Evolutionary conservation across 768 basidiomycete species (phyloP).

Genomic region (Mycena rebaudengoi): DNA sequence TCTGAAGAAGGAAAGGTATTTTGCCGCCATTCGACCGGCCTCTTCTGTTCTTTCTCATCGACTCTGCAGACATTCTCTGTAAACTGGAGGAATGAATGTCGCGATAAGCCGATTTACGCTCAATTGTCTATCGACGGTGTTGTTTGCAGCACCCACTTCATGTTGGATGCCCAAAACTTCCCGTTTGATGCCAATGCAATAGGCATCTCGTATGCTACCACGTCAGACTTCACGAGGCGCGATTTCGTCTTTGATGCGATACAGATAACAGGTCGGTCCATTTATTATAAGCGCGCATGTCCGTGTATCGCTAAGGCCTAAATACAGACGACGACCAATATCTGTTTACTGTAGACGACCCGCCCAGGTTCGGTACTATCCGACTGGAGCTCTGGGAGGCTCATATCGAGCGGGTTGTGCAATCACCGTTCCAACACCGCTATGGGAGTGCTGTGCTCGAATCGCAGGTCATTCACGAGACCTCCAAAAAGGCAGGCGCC

Average conservation of each 20-base stretch:
- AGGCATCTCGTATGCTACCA: slow-evolving; percentile 36
- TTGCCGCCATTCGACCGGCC: not conserved
- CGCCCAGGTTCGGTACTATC: slow-evolving; percentile 39
- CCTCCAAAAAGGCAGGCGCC: slow-evolving; percentile 43
- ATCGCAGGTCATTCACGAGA: slow-evolving; percentile 40
- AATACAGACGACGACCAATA: slow-evolving; percentile 32
- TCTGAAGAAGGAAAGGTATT: slow-evolving; percentile 32
- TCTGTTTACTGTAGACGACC: slow-evolving; percentile 30
- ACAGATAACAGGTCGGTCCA: slow-evolving; percentile 31
- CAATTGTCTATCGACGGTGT: slow-evolving; percentile 33
- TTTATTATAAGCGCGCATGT: not conserved
- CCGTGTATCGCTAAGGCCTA: not conserved
- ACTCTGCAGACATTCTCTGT: slow-evolving; percentile 32
- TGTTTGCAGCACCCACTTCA: slow-evolving; percentile 32
- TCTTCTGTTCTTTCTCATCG: not conserved
- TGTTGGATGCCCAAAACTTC: slow-evolving; percentile 26
- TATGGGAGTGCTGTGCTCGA: slow-evolving; percentile 35
- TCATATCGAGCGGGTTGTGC: slow-evolving; percentile 30
- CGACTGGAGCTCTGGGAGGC: slow-evolving; percentile 43
- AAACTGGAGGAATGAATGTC: slow-evolving; percentile 30
- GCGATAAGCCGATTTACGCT: slow-evolving; percentile 28
- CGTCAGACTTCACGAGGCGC: slow-evolving; percentile 38
- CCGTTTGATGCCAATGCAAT: slow-evolving; percentile 20
- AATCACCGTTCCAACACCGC: slow-evolving; percentile 34
- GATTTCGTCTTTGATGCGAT: slow-evolving; percentile 42